A percentile compares a stretch with the other conserved stretches of the same genome.
Conservation (phyloP, 768 basidiomycete genomes). For the Cubamyces lactineus region DNA sequence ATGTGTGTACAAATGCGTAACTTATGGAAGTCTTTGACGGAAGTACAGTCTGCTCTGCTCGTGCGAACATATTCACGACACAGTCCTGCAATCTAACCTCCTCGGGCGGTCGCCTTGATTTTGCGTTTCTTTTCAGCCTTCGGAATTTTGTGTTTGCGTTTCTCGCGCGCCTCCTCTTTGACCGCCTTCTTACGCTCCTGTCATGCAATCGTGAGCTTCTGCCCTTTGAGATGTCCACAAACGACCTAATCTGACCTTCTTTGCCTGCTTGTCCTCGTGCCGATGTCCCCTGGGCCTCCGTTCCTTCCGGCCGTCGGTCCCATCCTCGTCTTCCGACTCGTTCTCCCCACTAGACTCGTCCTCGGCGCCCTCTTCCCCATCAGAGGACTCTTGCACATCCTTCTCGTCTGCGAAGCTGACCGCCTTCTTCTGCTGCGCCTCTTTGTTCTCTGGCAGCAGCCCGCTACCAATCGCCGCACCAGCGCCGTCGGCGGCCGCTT, state of each 20-base stretch:
- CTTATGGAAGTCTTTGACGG: not conserved
- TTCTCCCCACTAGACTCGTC: slow-evolving; percentile 23
- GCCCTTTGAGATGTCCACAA: not conserved
- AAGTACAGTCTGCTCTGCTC: not conserved
- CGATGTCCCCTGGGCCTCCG: slow-evolving; percentile 81
- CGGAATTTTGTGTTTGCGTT: slow-evolving; percentile 90
- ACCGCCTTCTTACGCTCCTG: slow-evolving; percentile 91
- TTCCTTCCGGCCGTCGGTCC: slow-evolving; percentile 53
- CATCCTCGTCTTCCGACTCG: slow-evolving; percentile 38
- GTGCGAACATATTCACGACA: not conserved
- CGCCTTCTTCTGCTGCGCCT: slow-evolving; percentile 13
- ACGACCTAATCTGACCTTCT: slow-evolving; percentile 60
- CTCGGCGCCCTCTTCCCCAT: slow-evolving; percentile 35
- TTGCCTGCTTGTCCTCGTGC: slow-evolving; percentile 88
- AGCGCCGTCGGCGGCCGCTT: slow-evolving; percentile 25
- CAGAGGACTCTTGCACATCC: slow-evolving; percentile 23
- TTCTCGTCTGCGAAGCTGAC: slow-evolving; percentile 18
- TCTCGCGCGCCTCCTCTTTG: slow-evolving; percentile 87
- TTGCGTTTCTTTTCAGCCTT: slow-evolving; percentile 92
- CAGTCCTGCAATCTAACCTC: slow-evolving; percentile 24
- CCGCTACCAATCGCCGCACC: slow-evolving; percentile 11
- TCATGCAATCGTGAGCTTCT: slow-evolving; percentile 17
- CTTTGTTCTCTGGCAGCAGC: not conserved
- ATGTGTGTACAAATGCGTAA: slow-evolving; percentile 6
- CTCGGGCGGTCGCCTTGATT: slow-evolving; percentile 55